Evolutionary conservation across 805 yeast genomes (phyloP), one percentile per base, ranked within the genome.

Genomic region (Metschnikowia colocasiae): DNA sequence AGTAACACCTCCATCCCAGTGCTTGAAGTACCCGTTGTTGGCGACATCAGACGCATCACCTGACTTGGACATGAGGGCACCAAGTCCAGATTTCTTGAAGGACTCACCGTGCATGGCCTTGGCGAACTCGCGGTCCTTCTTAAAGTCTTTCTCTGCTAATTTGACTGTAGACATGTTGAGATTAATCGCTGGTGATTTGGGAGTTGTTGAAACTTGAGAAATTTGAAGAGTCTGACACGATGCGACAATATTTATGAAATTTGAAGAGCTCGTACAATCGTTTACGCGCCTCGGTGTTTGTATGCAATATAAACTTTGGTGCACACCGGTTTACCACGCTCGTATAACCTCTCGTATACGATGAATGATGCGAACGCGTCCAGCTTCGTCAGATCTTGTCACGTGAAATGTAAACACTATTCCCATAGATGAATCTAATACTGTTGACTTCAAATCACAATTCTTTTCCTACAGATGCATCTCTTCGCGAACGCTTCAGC

Each of bases 1-100:
- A 57, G 82, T 82, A 19, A 87, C 83, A 65, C 87, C 87, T 61
- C 95, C 95, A 64, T 92, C 96, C 98, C 98, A 92, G 73, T 90
- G 95, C 75, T 88, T 87, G 79, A 94, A 85, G 71, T 94, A 92
- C 49, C 94, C 96, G 55, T 81, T 84, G 55, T 82, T 82, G 45
- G 97, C 97, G 43, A 84, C 86, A 55, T 79, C 78, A 61, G 87
- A 87, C 20, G 76, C 97, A 40, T 76, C 76, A 20, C 52, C 54
- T 69, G 89, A 79, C 74, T 94, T 94, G 57, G 82, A 68, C 48
- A 88, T 63, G 58, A 90, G 76, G 27, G 97, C 96, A 30, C 79
- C 63, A 54, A 89, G 72, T 39, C 98, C 98, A 32, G 82, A 72
- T 58, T 76, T 78, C 48, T 79, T 64, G 58, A 79, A 83, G 36